A percentile compares a stretch with the other conserved stretches of the same genome.
phyloP scores from a whole-genome alignment of 352 stramenopile species.

The Globisporangium orthogonon region DNA sequence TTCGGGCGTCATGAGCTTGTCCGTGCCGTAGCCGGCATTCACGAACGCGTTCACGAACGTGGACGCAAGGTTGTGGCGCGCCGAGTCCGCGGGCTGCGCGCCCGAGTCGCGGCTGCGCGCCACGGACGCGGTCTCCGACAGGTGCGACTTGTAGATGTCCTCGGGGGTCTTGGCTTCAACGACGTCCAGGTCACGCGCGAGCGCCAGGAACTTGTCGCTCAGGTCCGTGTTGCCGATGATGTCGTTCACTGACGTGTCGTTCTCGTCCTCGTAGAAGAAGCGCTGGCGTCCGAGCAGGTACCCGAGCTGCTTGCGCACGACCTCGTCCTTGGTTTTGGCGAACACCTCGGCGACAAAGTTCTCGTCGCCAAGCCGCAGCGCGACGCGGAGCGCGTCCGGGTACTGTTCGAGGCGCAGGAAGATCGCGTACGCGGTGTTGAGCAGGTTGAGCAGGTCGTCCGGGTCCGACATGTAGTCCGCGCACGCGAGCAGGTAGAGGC shows the following conservation, averaged over 20 bases:
- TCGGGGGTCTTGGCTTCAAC: conserved; percentile 95
- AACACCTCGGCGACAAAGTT: conserved; percentile 74
- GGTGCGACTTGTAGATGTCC: conserved; percentile 99
- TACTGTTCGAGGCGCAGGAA: conserved; percentile 93
- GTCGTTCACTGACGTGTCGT: conserved; percentile 87
- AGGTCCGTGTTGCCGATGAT: conserved; percentile 97
- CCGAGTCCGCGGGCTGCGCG: conserved; percentile 91
- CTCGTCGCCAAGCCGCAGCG: conserved; percentile 88
- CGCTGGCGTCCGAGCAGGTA: conserved; percentile 95
- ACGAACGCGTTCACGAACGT: conserved; percentile 99
- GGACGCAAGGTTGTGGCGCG: conserved; percentile 96
- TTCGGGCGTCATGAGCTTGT: conserved; percentile 94
- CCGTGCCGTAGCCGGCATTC: conserved; percentile 97
- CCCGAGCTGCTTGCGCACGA: conserved; percentile 89
- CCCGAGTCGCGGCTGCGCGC: conserved; percentile 60
- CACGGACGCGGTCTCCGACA: conserved; percentile 93
- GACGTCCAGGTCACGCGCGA: conserved; percentile 97
- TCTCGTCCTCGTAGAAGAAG: conserved; percentile 93
- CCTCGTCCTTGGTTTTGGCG: conserved; percentile 59
- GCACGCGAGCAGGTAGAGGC: conserved; percentile 97
- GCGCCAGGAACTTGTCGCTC: conserved; percentile 94
- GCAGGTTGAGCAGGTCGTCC: conserved; percentile 92
- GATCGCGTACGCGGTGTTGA: conserved; percentile 92
- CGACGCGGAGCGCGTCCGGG: conserved; percentile 96
- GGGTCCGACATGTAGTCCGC: conserved; percentile 98